Base-by-base conservation (phyloP, 2,329 filamentous ascomycete species). In the Seiridium unicorne region DNA sequence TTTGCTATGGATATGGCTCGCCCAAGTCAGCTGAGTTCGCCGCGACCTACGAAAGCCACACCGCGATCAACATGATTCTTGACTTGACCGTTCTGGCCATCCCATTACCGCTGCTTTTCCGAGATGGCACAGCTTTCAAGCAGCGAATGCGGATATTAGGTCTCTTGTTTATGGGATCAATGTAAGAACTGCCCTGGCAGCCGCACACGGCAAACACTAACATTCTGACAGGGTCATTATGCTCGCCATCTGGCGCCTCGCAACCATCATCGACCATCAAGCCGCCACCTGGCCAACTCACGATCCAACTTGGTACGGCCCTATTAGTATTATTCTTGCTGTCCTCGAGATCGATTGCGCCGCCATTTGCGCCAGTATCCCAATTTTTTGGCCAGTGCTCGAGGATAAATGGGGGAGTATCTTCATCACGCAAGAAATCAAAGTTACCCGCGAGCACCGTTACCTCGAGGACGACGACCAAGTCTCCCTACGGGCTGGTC, bases 251-350 rank as follows among this genome's bases (percentile, higher is more conserved):
- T 72, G 70, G 67, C 70, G 73, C 7, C 64, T 74, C 10, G 58
- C 65, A 5, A 70, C 69, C 26, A 68, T 73, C 31, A 55, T 73
- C 26, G 61, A 70, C 31, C 68, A 74, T 60, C 62, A 65, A 54
- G 69, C 68, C 9, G 68, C 67, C 3, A 72, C 70, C 0, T 67
- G 63, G 54, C 73, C 72, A 5, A 73, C 68, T 0, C 66, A 71
- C 56, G 73, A 74, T 55, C 70, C 70, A 51, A 71, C 70, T 34
- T 74, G 71, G 70, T 74, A 74, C 58, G 70, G 65, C 4, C 65
- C 68, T 3, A 68, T 69, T 57, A 69, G 59, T 32, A 66, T 69
- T 49, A 26, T 70, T 11, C 61, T 70, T 3, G 66, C 66, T 2
- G 64, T 68, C 8, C 64, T 69, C 36, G 68, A 70, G 53, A 62